Base-by-base conservation (phyloP, 2,329 filamentous ascomycete genomes). In the Penicillium italicum region DNA sequence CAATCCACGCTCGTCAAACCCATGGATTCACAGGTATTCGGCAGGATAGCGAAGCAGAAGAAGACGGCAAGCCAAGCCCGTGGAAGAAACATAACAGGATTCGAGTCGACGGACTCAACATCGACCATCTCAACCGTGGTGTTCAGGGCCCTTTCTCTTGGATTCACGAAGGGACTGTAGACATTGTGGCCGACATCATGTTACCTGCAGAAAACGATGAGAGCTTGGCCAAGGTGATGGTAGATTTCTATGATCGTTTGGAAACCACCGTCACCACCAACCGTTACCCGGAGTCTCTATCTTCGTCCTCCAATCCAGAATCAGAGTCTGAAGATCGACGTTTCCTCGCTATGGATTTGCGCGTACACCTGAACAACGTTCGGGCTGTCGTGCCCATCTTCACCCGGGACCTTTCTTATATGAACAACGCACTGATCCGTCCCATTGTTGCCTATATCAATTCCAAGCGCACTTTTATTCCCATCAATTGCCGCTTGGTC, bases 381-480 rank as follows among this genome's bases (percentile, higher is more conserved):
- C 90, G 91, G 64, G 94, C 94, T 28, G 87, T 89, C 3, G 92
- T 99, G 1, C 94, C 94, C 0, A 82, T 97, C 48, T 97, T 99
- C 76, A 96, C 89, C 1, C 87, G 85, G 16, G 89, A 97, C 69
- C 84, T 97, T 46, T 95, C 91, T 0, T 99, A 97, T 72, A 89
- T 97, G 67, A 97, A 97, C 74, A 95, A 96, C 72, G 91, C 94
- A 1, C 85, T 97, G 5, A 90, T 97, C 34, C 86, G 94, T 5
- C 94, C 94, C 16, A 99, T 99, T 58, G 92, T 99, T 38, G 94
- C 94, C 7, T 99, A 97, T 72, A 97, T 99, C 75, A 99, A 99
- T 74, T 90, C 91, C 40, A 90, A 91, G 72, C 88, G 87, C 69
- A 96, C 93, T 0, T 97, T 96, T 69, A 97, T 99, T 41, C 94